Evolutionary conservation across 108 stramenopile species (phyloP).

Genomic region (Cyclotella atomus): DNA sequence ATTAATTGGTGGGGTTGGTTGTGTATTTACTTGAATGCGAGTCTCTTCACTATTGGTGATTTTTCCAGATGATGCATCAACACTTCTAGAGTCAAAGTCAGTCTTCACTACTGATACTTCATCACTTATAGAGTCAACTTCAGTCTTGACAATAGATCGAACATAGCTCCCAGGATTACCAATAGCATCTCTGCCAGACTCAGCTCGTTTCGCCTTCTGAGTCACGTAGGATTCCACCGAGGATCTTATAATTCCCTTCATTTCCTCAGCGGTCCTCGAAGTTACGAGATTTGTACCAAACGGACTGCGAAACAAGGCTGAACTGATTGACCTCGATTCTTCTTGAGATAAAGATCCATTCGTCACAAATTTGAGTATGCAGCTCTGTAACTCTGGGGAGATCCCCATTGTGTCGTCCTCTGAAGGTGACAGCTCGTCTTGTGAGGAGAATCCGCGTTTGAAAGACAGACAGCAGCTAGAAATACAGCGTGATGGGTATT

Average conservation of each 20-base stretch:
- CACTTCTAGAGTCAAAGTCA: no score
- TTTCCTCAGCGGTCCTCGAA: background rate
- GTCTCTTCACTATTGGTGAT: no score
- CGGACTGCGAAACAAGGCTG: background rate
- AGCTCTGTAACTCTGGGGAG: background rate
- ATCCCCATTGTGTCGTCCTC: background rate
- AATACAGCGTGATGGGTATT: background rate
- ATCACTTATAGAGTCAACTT: no score
- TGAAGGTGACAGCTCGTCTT: background rate
- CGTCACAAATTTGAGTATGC: background rate
- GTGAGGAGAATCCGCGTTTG: background rate
- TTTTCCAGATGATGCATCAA: no score
- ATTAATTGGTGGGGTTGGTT: no score
- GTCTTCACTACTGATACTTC: no score
- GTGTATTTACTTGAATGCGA: background rate
- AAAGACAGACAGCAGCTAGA: background rate
- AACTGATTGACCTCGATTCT: background rate
- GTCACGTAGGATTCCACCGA: background rate
- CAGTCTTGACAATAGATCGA: background rate
- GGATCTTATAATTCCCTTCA: background rate
- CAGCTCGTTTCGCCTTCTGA: background rate
- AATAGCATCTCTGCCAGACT: background rate
- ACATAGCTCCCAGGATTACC: slow-evolving; percentile 1
- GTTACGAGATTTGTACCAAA: background rate
- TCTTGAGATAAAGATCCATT: background rate